phyloP scores from a whole-genome alignment of 2,329 filamentous ascomycete genomes.

The Thelonectria discophora region DNA sequence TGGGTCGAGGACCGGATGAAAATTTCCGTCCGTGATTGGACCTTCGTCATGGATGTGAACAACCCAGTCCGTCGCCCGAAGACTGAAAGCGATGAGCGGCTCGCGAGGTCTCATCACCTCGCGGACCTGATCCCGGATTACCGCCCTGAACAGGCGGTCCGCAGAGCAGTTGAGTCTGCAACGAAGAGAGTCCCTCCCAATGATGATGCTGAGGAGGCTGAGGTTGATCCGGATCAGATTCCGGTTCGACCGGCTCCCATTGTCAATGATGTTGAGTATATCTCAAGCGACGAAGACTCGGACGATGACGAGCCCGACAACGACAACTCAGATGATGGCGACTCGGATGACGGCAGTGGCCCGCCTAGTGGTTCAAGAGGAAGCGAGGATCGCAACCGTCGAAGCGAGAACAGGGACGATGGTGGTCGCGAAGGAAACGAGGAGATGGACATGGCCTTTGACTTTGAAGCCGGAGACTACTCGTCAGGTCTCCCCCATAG shows the following conservation, averaged over 20 bases:
- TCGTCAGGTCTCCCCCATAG: background rate
- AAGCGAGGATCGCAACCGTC: background rate
- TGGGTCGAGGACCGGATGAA: slow-evolving; percentile 23
- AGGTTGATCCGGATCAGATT: background rate
- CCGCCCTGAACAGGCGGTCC: slow-evolving; percentile 8
- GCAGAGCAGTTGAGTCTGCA: slow-evolving; percentile 3
- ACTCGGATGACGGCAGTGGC: slow-evolving; percentile 3
- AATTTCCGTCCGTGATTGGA: slow-evolving; percentile 41
- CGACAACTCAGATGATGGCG: background rate
- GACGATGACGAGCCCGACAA: background rate
- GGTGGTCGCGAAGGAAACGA: no score
- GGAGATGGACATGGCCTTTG: slow-evolving; percentile 3
- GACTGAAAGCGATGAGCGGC: background rate
- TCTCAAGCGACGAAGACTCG: background rate
- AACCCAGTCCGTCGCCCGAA: slow-evolving; percentile 37
- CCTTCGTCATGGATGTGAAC: slow-evolving; percentile 43
- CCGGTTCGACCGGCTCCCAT: background rate
- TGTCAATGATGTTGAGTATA: background rate
- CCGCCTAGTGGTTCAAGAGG: background rate
- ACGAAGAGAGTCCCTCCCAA: background rate
- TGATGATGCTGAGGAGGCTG: background rate
- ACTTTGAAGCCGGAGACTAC: background rate
- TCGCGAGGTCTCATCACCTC: slow-evolving; percentile 35
- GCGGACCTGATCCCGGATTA: slow-evolving; percentile 29
- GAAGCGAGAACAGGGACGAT: background rate